Evolutionary conservation across 2,329 filamentous ascomycete genomes (phyloP), one percentile per base, ranked within the genome.

Genomic region (Cladosporium sp.): DNA sequence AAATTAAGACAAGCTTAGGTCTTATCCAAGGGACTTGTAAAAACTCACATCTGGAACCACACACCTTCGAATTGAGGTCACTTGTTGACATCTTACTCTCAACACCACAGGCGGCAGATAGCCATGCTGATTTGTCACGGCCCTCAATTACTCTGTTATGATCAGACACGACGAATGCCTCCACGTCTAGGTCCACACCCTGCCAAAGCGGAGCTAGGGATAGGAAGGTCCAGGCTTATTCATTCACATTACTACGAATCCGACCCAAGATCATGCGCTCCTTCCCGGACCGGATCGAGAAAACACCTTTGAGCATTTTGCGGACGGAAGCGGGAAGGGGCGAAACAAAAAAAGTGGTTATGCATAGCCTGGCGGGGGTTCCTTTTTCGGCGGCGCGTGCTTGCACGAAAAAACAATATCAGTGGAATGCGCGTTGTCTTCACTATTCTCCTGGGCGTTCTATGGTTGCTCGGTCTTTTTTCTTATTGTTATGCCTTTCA

Each of bases 141-240:
- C 3, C 28, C 26, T 53, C 52, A 52, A 52, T 23, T 28, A 33
- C 18, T 55, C 52, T 55, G 28, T 55, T 55, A 55, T 29, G 52
- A 33, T 55, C 52, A 55, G 28, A 55, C n/a, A 55, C 52, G 52
- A 55, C 52, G 52, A 55, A 55, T 11, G 28, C n/a, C n/a, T 33
- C 26, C 52, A 29, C 18, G 5, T 12, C 11, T 5, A n/a, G 28
- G n/a, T 14, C 23, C 28, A 14, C 29, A 29, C 40, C 52, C 52
- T 23, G 18, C 18, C 52, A 33, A 33, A 33, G n/a, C n/a, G 28
- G 29, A 55, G 31, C 5, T 12, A n/a, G 5, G 18, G 10, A 55
- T 33, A 11, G 18, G 14, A 29, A 10, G 26, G 52, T 29, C 4
- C 52, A 55, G 52, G 52, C 52, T 33, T 31, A 55, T 33, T 33